Percentiles rank a stretch among this genome's conserved stretches.
phyloP scores from a whole-genome alignment of 2,329 filamentous ascomycete species.

The Diplodia mutila region DNA sequence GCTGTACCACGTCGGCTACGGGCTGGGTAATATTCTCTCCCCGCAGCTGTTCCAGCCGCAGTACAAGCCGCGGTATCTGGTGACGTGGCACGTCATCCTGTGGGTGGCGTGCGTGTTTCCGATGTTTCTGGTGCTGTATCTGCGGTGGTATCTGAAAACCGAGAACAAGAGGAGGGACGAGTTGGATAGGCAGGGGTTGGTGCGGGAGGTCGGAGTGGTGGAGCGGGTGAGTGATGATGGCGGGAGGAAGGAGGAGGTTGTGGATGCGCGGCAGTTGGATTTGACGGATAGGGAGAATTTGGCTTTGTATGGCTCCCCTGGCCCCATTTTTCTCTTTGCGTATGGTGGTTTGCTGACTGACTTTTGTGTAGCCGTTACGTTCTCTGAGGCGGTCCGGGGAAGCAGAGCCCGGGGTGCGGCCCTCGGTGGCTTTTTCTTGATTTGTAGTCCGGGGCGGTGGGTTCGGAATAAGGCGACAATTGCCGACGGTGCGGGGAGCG shows the following conservation, averaged over 20 bases:
- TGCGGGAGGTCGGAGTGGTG: conserved; percentile 27
- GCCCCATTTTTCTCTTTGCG: too few relatives aligned
- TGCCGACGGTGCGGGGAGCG: conserved; percentile 9
- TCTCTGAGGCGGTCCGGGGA: neutral
- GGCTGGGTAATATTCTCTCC: conserved; percentile 43
- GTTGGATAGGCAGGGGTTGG: conserved; percentile 16
- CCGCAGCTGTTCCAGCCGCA: conserved; percentile 42
- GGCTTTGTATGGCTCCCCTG: conserved; percentile 17
- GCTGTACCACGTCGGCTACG: conserved; percentile 46
- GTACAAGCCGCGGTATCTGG: conserved; percentile 35
- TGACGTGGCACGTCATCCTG: conserved; percentile 37
- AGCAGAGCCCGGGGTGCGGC: too few relatives aligned
- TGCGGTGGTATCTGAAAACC: conserved; percentile 46
- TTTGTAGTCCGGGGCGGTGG: too few relatives aligned
- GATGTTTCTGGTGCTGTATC: conserved; percentile 45
- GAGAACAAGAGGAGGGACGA: conserved; percentile 48
- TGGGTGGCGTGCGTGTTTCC: conserved; percentile 47
- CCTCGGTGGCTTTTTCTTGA: too few relatives aligned
- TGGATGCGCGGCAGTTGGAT: conserved; percentile 21
- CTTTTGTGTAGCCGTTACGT: neutral
- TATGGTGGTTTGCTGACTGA: neutral
- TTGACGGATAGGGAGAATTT: conserved; percentile 23
- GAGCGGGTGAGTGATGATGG: neutral
- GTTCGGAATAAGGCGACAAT: neutral
- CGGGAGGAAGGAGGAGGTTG: conserved; percentile 11